These are phyloP conservation scores for Musa beccarii DNA, from an alignment of 176 grass and related monocot genomes.

Conservation along the genomic window DNA sequence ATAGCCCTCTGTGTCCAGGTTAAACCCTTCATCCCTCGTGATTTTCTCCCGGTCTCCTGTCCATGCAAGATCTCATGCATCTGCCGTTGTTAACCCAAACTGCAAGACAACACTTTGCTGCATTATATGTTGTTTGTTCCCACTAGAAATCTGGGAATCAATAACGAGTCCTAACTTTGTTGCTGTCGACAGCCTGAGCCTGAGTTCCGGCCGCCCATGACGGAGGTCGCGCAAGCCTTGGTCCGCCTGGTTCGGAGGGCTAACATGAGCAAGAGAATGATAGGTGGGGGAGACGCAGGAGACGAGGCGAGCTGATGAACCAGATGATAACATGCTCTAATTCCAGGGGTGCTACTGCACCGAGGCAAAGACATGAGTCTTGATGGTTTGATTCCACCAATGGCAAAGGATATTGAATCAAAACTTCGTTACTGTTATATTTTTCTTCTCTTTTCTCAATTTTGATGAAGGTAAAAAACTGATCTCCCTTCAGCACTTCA, in stretches of 20 bases:
- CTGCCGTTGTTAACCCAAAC: not conserved
- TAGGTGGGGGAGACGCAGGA: conserved; percentile 23
- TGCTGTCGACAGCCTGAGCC: conserved; percentile 44
- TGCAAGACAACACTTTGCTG: not conserved
- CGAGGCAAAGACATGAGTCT: too few relatives aligned
- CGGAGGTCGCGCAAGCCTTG: conserved; percentile 66
- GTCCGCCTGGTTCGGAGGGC: conserved; percentile 72
- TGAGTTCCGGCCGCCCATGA: conserved; percentile 76
- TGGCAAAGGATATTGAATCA: too few relatives aligned
- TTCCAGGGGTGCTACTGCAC: too few relatives aligned
- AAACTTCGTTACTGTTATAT: too few relatives aligned
- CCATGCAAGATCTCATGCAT: not conserved
- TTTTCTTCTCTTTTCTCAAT: too few relatives aligned
- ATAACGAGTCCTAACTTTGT: not conserved
- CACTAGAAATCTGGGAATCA: not conserved
- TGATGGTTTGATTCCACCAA: too few relatives aligned
- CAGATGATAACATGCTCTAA: too few relatives aligned
- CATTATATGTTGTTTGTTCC: not conserved
- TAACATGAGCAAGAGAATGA: conserved; percentile 61
- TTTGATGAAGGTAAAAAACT: too few relatives aligned
- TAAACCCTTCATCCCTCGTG: not conserved
- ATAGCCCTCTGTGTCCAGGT: conserved; percentile 72
- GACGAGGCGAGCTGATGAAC: not conserved
- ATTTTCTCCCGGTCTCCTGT: not conserved
- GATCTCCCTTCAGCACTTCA: too few relatives aligned